Evolutionary conservation across 1,284 basidiomycete genomes (phyloP).

Genomic region (Schizophyllum amplum): DNA sequence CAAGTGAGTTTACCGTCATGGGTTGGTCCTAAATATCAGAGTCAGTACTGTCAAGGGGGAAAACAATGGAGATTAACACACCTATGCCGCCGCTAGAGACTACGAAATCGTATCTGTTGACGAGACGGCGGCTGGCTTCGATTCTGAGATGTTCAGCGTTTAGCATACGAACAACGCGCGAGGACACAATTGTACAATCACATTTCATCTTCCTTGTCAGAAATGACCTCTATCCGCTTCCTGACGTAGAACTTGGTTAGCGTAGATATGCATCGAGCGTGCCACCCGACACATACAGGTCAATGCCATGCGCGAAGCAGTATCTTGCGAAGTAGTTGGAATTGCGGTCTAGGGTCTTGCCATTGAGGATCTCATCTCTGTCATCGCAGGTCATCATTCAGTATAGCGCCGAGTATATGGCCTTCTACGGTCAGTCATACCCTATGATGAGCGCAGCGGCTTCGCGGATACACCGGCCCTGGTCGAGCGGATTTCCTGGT

Average conservation of each 20-base stretch:
- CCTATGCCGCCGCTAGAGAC: constrained; percentile 85
- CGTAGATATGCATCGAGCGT: constrained; percentile 16
- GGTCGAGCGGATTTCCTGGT: constrained; percentile 56
- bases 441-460: constrained; percentile 73
- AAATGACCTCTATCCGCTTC: constrained; percentile 85
- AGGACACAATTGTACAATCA: constrained; percentile 27
- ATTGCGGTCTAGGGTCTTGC: constrained; percentile 85
- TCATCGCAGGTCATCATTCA: neutral
- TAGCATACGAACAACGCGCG: constrained; percentile 1
- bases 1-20: constrained; percentile 56
- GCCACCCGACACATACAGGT: constrained; percentile 50
- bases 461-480: constrained; percentile 61
- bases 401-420: neutral
- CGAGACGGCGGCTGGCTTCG: constrained; percentile 80
- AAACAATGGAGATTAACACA: constrained; percentile 16
- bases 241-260: constrained; percentile 29
- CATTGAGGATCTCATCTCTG: constrained; percentile 80
- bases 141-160: constrained; percentile 37
- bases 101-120: constrained; percentile 80
- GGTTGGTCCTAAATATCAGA: constrained; percentile 33
- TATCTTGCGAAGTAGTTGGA: constrained; percentile 79
- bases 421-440: constrained; percentile 27
- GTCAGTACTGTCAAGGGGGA: neutral
- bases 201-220: constrained; percentile 90
- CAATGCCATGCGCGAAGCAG: constrained; percentile 83